Evolutionary conservation across 192 early-diverging fungal species (phyloP).

Genomic region (Lunasporangiospora selenospora): DNA sequence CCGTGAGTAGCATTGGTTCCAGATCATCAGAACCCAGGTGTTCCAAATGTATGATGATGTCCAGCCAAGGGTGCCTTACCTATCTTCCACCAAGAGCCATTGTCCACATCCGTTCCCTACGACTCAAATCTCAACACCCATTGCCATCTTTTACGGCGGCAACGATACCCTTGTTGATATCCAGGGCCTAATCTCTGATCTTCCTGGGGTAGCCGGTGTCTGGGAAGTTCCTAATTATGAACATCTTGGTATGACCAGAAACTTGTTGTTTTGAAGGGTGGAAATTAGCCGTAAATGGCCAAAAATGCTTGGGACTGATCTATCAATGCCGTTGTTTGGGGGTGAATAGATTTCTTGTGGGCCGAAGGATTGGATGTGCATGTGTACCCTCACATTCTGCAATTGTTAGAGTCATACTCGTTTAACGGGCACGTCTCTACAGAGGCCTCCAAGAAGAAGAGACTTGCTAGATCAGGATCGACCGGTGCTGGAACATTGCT

Average conservation of each 20-base stretch:
- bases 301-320: too few species aligned
- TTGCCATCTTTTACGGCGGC: slow-evolving; percentile 93
- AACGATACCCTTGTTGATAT: slow-evolving; percentile 85
- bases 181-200: slow-evolving; percentile 55
- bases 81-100: slow-evolving; percentile 59
- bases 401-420: slow-evolving; percentile 33
- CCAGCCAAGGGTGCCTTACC: slow-evolving; percentile 54
- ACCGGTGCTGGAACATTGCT: slow-evolving; percentile 5
- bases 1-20: slow-evolving; percentile 96
- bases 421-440: slow-evolving; percentile 38
- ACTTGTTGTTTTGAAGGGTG: too few species aligned
- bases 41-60: slow-evolving; percentile 96
- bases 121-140: slow-evolving; percentile 80
- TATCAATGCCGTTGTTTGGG: too few species aligned
- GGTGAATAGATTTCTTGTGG: slow-evolving; percentile 57
- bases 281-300: too few species aligned
- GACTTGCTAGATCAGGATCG: neutral
- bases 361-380: slow-evolving; percentile 50
- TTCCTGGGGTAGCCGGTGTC: slow-evolving; percentile 63
- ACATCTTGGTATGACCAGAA: slow-evolving; percentile 64
- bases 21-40: slow-evolving; percentile 85
- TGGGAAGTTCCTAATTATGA: slow-evolving; percentile 77
- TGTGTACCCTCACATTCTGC: slow-evolving; percentile 54
- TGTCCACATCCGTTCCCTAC: slow-evolving; percentile 76
- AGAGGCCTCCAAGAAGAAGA: neutral